Evolutionary conservation across 1,284 basidiomycete genomes (phyloP).

Genomic region (Pseudozyma tsukubaensis): DNA sequence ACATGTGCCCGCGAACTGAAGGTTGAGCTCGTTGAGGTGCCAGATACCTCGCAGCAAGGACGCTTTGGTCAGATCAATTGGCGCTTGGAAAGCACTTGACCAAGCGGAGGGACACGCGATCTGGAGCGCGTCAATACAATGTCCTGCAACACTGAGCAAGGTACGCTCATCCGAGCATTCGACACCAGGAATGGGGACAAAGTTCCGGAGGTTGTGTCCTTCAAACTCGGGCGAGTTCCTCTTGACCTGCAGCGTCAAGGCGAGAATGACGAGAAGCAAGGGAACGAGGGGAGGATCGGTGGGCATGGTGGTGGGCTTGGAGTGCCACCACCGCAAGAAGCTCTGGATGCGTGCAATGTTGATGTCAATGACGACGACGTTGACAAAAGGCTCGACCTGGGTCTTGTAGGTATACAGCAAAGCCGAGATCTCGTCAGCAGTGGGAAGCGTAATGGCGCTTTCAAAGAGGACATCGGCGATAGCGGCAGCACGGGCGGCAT

Average conservation of each 20-base stretch:
- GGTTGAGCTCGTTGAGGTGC: constrained; percentile 60
- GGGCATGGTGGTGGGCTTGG: constrained; percentile 57
- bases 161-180: constrained; percentile 53
- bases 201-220: constrained; percentile 32
- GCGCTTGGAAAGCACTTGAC: constrained; percentile 57
- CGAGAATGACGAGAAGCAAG: constrained; percentile 58
- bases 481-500: constrained; percentile 58
- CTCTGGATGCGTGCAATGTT: constrained; percentile 56
- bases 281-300: constrained; percentile 61
- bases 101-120: constrained; percentile 60
- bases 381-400: constrained; percentile 55
- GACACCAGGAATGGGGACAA: constrained; percentile 34
- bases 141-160: constrained; percentile 56
- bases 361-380: constrained; percentile 55
- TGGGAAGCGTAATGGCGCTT: constrained; percentile 49
- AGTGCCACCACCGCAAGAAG: constrained; percentile 62
- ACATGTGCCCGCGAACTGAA: constrained; percentile 58
- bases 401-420: constrained; percentile 57
- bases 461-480: constrained; percentile 56
- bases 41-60: constrained; percentile 58
- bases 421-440: constrained; percentile 42
- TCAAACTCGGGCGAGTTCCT: constrained; percentile 46
- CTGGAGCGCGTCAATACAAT: constrained; percentile 58
- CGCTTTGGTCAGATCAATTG: constrained; percentile 60
- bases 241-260: constrained; percentile 56